phyloP scores from a whole-genome alignment of 164 flowering plant genomes.

The Kalanchoe fedtschenkoi region DNA sequence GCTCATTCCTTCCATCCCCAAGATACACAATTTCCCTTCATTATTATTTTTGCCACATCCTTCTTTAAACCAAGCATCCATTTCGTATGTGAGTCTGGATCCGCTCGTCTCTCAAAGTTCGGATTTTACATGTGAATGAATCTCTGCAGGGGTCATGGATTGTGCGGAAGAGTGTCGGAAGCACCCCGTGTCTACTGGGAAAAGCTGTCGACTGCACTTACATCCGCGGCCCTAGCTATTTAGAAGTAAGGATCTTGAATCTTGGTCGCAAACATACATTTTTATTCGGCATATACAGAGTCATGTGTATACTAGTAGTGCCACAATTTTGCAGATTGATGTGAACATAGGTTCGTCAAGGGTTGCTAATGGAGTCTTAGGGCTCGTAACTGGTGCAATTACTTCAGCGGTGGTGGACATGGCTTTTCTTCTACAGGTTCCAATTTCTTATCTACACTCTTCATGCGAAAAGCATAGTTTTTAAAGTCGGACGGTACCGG shows the following conservation, averaged over 20 bases:
- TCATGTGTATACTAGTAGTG: neutral
- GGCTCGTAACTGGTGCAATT: slow-evolving; percentile 89
- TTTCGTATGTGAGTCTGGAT: too few species aligned
- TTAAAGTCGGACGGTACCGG: too few species aligned
- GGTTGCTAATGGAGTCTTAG: slow-evolving; percentile 97
- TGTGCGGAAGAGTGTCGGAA: slow-evolving; percentile 99
- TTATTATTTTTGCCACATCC: neutral
- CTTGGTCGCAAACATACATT: neutral
- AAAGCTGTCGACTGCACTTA: slow-evolving; percentile 98
- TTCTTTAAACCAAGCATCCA: too few species aligned
- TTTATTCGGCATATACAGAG: neutral
- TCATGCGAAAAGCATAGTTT: too few species aligned
- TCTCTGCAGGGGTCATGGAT: slow-evolving; percentile 92
- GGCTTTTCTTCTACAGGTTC: slow-evolving; percentile 98
- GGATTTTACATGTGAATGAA: slow-evolving; percentile 1
- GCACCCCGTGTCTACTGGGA: slow-evolving; percentile 92
- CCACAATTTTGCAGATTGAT: slow-evolving; percentile 89
- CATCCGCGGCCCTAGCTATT: slow-evolving; percentile 81
- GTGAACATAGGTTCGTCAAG: slow-evolving; percentile 98
- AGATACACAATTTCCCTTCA: slow-evolving; percentile 60
- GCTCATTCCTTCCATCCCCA: slow-evolving; percentile 97
- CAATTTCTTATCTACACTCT: neutral
- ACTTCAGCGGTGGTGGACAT: slow-evolving; percentile 94
- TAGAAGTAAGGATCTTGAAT: slow-evolving; percentile 50
- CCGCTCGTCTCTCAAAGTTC: too few species aligned